Conservation (phyloP, 768 basidiomycete genomes). For the Boletus tylopilopsis region DNA sequence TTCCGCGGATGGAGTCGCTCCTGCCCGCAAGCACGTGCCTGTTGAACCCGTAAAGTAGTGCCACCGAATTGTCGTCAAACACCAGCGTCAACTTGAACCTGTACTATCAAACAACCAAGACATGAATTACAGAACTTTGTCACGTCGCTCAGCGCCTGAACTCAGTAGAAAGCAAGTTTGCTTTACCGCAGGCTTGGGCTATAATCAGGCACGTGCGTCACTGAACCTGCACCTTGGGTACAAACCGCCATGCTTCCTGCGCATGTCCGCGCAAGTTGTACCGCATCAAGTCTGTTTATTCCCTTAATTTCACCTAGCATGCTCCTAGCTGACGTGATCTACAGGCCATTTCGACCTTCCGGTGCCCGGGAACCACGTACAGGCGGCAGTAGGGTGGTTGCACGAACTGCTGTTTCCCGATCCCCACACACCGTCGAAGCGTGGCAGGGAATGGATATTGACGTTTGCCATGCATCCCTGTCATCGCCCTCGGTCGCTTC, state of each 20-base stretch:
- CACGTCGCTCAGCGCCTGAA: not conserved
- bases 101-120: not conserved
- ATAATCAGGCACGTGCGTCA: slow-evolving; percentile 17
- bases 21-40: slow-evolving; percentile 17
- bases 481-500: slow-evolving; percentile 30
- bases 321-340: slow-evolving; percentile 24
- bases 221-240: not conserved
- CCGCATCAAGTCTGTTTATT: slow-evolving; percentile 18
- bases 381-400: slow-evolving; percentile 18
- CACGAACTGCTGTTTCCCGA: slow-evolving; percentile 13
- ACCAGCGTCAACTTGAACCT: not conserved
- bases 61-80: not conserved
- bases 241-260: slow-evolving; percentile 21
- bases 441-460: slow-evolving; percentile 26
- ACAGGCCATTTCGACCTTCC: slow-evolving; percentile 18
- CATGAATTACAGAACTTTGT: not conserved
- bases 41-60: slow-evolving; percentile 4
- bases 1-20: slow-evolving; percentile 5
- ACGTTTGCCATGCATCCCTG: slow-evolving; percentile 18
- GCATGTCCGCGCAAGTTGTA: slow-evolving; percentile 24
- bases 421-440: slow-evolving; percentile 25
- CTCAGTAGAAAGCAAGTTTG: not conserved
- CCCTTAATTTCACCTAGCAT: slow-evolving; percentile 19
- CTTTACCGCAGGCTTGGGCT: not conserved
- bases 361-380: slow-evolving; percentile 25